Evolutionary conservation across 1,284 basidiomycete genomes (phyloP).

Genomic region (Fomes fomentarius): DNA sequence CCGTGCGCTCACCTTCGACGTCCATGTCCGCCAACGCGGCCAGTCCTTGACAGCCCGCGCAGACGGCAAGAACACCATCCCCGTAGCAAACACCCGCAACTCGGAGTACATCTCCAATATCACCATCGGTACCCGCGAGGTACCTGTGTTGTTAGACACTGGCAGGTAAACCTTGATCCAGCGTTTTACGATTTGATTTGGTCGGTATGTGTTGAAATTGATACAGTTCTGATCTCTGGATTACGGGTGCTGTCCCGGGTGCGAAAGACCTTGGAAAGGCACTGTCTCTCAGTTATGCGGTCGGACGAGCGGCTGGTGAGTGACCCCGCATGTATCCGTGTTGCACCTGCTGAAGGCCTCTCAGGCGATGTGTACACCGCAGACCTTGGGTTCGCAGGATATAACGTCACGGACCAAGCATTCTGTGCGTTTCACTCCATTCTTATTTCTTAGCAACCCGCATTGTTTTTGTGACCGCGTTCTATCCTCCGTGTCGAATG

Average conservation of each 20-base stretch:
- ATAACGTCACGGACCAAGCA: constrained; percentile 65
- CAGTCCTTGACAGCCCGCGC: constrained; percentile 17
- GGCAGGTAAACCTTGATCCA: constrained; percentile 35
- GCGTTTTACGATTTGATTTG: neutral
- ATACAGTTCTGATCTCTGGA: constrained; percentile 68
- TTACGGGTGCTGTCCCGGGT: constrained; percentile 47
- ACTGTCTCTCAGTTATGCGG: constrained; percentile 64
- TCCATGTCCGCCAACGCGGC: constrained; percentile 40
- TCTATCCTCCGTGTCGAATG: neutral
- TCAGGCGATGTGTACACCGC: constrained; percentile 64
- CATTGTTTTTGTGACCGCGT: no score
- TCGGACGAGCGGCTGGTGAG: constrained; percentile 64
- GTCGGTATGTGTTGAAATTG: neutral
- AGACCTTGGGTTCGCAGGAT: constrained; percentile 56
- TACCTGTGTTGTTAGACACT: constrained; percentile 43
- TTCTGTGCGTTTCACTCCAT: constrained; percentile 53
- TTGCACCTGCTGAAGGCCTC: neutral
- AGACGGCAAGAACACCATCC: constrained; percentile 18
- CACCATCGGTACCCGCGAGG: constrained; percentile 37
- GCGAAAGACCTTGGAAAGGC: constrained; percentile 60
- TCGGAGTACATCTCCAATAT: constrained; percentile 43
- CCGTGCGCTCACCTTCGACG: constrained; percentile 50
- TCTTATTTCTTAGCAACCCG: neutral
- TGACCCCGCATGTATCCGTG: neutral
- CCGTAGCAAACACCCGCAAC: constrained; percentile 29